These are phyloP conservation scores for Capsicum chinense DNA, from an alignment of 257 asterid genomes.

Conservation along the genomic window DNA sequence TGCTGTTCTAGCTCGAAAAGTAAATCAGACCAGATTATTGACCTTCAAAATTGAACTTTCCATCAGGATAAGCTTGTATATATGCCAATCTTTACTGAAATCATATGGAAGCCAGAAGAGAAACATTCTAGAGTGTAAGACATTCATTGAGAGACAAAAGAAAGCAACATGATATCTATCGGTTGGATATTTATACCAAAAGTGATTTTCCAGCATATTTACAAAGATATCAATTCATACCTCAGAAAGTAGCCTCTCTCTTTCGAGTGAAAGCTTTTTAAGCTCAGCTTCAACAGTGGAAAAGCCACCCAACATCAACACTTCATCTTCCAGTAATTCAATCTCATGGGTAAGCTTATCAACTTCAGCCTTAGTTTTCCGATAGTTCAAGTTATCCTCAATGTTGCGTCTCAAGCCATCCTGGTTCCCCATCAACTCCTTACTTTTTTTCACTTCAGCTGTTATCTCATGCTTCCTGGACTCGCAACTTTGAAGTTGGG, in stretches of 20 bases:
- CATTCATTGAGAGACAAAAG: neutral
- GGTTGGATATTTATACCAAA: constrained; percentile 11
- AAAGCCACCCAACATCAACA: constrained; percentile 68
- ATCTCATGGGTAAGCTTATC: constrained; percentile 70
- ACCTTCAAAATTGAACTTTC: constrained; percentile 5
- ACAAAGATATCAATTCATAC: constrained; percentile 42
- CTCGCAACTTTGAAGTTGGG: constrained; percentile 56
- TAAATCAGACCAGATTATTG: constrained; percentile 25
- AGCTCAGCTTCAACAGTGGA: constrained; percentile 66
- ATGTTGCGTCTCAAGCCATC: constrained; percentile 66
- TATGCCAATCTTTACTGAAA: neutral
- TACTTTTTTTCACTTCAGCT: constrained; percentile 59
- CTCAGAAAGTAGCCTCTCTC: constrained; percentile 88
- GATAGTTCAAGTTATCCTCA: constrained; percentile 77
- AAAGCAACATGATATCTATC: neutral
- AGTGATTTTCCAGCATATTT: neutral
- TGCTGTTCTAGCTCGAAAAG: constrained; percentile 17
- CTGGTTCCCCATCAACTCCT: constrained; percentile 59
- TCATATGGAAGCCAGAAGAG: constrained; percentile 14
- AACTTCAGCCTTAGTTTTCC: constrained; percentile 72
- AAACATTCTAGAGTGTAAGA: neutral
- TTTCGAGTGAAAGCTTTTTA: constrained; percentile 66
- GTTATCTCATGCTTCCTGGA: constrained; percentile 59
- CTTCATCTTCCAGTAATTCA: constrained; percentile 73
- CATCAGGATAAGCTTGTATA: neutral